Percentiles rank a stretch among this genome's conserved stretches.
Evolutionary conservation across 495 filamentous ascomycete genomes (phyloP).

Genomic region (Physcia stellaris): DNA sequence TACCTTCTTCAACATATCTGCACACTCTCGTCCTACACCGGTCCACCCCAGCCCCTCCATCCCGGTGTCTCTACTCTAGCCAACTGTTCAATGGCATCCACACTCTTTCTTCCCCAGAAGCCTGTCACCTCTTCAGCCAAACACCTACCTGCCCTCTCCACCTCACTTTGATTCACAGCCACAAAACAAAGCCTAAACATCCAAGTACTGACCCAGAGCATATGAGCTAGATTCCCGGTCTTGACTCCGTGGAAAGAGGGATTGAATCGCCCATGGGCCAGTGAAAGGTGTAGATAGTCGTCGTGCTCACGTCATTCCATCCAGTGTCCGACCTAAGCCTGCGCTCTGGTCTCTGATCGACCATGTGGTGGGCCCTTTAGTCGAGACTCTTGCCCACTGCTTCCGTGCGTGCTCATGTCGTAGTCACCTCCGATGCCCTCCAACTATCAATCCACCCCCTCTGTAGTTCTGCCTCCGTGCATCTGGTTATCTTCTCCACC

Average conservation of each 20-base stretch:
- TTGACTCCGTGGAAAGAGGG: constrained; percentile 43
- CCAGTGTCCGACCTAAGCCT: constrained; percentile 39
- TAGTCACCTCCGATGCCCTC: constrained; percentile 68
- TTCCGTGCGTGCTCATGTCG: constrained; percentile 64
- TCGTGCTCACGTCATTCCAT: constrained; percentile 55
- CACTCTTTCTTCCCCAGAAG: constrained; percentile 63
- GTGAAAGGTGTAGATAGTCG: constrained; percentile 54
- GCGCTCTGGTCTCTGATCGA: constrained; percentile 30
- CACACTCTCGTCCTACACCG: no score
- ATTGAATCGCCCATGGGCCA: constrained; percentile 92
- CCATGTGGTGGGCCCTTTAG: constrained; percentile 45
- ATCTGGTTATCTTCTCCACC: constrained; percentile 26
- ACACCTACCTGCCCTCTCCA: constrained; percentile 41
- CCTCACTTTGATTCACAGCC: constrained; percentile 56
- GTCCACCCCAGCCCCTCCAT: no score
- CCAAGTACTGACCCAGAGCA: constrained; percentile 63
- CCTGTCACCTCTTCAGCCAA: constrained; percentile 52
- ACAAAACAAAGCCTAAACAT: constrained; percentile 73
- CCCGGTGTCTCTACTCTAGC: no score
- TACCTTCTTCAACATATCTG: no score
- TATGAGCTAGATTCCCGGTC: constrained; percentile 33
- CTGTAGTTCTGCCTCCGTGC: constrained; percentile 57
- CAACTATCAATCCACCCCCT: constrained; percentile 84
- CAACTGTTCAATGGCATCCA: constrained; percentile 56
- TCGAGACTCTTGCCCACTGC: constrained; percentile 60